Base-by-base conservation (phyloP, 225 moss, liverwort and hornwort genomes). In the Lunularia cruciata region DNA sequence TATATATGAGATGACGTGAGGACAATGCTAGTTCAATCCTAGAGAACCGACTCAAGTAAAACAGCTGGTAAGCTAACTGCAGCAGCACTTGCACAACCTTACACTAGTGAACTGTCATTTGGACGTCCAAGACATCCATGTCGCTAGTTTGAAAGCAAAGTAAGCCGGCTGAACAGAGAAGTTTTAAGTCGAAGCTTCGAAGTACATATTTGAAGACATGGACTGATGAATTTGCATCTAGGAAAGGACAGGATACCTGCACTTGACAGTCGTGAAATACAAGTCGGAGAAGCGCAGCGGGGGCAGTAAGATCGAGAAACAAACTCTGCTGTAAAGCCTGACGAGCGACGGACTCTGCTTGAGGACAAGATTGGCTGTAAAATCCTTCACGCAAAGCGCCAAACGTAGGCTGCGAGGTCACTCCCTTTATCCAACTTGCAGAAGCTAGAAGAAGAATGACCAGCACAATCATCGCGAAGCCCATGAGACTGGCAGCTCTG, bases 201-300 rank as follows among this genome's bases (percentile, higher is more conserved):
- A n/a, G n/a, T n/a, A n/a, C n/a, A n/a, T n/a, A n/a, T n/a, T n/a
- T n/a, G n/a, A n/a, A n/a, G n/a, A n/a, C n/a, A n/a, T n/a, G n/a
- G n/a, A n/a, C n/a, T n/a, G n/a, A n/a, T n/a, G n/a, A n/a, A n/a
- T n/a, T n/a, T n/a, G n/a, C n/a, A n/a, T n/a, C n/a, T n/a, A n/a
- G n/a, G 6, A 22, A 81, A 18, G 26, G 37, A 25, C 8, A 26
- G 56, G 54, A 9, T 23, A 82, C 85, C 61, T 90, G 88, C 16
- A 95, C 94, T 88, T 87, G 89, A 45, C 94, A 95, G 75, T 95
- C 94, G 38, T 95, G 94, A 45, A 95, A 95, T 16, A 80, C 80
- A 6, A 91, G 76, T 6, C 91, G 89, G 32, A 95, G 82, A 74
- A 95, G 83, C 10, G 91, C 86, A 51, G 91, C 89, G 28, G 86